Evolutionary conservation across 208 protist species (phyloP).

Genomic region (Sergeia podlipaevii): DNA sequence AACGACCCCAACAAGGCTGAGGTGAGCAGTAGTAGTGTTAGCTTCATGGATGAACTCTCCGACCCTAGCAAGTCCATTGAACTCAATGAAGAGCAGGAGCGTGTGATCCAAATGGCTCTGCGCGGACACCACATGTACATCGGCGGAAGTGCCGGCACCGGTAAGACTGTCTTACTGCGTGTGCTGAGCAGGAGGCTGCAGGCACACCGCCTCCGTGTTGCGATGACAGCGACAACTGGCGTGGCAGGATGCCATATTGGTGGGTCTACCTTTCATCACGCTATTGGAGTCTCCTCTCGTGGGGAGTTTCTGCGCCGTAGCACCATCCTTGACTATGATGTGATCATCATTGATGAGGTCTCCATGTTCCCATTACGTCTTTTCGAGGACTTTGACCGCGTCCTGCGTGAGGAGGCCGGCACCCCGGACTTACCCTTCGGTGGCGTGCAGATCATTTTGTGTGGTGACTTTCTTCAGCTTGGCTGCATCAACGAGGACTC

Average conservation of each 20-base stretch:
- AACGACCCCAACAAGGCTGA: conserved; percentile 15
- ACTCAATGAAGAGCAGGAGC: conserved; percentile 84
- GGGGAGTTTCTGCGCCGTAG: conserved; percentile 79
- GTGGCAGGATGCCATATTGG: conserved; percentile 90
- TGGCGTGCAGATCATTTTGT: conserved; percentile 92
- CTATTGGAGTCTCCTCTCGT: conserved; percentile 64
- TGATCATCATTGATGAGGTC: conserved; percentile 93
- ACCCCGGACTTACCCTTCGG: conserved; percentile 88
- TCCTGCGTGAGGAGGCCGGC: conserved; percentile 75
- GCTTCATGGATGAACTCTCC: conserved; percentile 20
- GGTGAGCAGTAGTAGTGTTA: conserved; percentile 5
- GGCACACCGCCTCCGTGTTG: conserved; percentile 73
- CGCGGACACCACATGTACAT: conserved; percentile 85
- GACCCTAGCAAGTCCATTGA: conserved; percentile 36
- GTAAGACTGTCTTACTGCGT: conserved; percentile 86
- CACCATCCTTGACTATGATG: conserved; percentile 77
- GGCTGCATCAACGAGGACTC: conserved; percentile 82
- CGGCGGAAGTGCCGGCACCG: conserved; percentile 86
- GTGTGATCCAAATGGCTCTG: conserved; percentile 78
- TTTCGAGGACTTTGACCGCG: conserved; percentile 87
- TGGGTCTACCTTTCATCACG: conserved; percentile 90
- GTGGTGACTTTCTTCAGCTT: conserved; percentile 92
- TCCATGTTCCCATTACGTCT: conserved; percentile 85
- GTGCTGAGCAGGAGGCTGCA: conserved; percentile 65
- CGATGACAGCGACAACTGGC: conserved; percentile 88